Evolutionary conservation across 2,329 filamentous ascomycete species (phyloP).

Genomic region (Cryphonectria japonica): DNA sequence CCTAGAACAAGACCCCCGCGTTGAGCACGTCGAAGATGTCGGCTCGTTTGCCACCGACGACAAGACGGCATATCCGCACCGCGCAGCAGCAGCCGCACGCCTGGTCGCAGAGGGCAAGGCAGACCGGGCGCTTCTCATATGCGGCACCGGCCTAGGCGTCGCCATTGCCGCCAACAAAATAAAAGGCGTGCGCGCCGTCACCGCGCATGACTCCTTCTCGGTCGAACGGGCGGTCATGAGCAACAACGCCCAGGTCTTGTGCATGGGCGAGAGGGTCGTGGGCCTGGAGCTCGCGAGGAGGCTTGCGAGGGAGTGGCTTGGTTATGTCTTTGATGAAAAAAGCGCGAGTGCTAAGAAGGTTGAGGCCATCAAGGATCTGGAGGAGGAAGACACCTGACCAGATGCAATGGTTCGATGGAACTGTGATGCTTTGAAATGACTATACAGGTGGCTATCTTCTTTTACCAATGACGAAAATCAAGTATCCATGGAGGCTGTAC

Average conservation of each 20-base stretch:
- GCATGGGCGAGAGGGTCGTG: constrained; percentile 83
- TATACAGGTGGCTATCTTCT: not conserved
- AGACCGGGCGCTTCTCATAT: constrained; percentile 81
- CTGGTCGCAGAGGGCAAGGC: constrained; percentile 65
- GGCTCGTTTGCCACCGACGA: constrained; percentile 68
- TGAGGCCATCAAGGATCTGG: constrained; percentile 39
- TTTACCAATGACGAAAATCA: not conserved
- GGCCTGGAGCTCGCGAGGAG: constrained; percentile 79
- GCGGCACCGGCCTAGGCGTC: constrained; percentile 84
- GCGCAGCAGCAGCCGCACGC: constrained; percentile 72
- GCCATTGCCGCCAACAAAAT: constrained; percentile 91
- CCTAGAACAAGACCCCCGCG: constrained; percentile 68
- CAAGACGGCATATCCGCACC: constrained; percentile 81
- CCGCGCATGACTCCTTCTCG: constrained; percentile 83
- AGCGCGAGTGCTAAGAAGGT: constrained; percentile 65
- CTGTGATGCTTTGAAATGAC: not conserved
- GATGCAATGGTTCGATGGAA: not conserved
- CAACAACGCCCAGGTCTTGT: constrained; percentile 86
- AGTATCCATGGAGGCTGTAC: not conserved
- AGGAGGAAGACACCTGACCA: constrained; percentile 27
- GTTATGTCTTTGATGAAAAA: constrained; percentile 72
- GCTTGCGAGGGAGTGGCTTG: constrained; percentile 80
- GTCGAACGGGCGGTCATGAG: constrained; percentile 80
- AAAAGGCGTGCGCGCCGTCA: constrained; percentile 82
- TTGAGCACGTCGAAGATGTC: constrained; percentile 72